These are phyloP conservation scores for Komagataella mondaviorum DNA, from an alignment of 805 yeast genomes.

Conservation along the genomic window DNA sequence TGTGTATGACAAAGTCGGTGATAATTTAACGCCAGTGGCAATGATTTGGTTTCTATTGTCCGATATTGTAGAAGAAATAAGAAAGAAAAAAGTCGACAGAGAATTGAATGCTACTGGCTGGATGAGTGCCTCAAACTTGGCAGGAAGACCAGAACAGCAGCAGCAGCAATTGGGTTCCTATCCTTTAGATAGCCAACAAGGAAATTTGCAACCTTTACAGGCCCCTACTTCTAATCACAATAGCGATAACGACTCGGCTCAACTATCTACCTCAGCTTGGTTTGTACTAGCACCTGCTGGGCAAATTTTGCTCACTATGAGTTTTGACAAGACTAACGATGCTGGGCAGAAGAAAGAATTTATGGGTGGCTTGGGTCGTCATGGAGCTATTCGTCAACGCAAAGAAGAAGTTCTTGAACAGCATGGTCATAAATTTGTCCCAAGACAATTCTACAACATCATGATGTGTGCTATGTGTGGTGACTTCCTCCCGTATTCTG, in stretches of 20 bases:
- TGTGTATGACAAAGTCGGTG: conserved; percentile 69
- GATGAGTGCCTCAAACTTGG: conserved; percentile 64
- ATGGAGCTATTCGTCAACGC: conserved; percentile 94
- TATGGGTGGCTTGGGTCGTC: conserved; percentile 74
- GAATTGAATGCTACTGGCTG: conserved; percentile 68
- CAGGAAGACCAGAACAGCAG: conserved; percentile 8
- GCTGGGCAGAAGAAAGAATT: conserved; percentile 31
- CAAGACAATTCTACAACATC: conserved; percentile 86
- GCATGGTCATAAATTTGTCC: conserved; percentile 95
- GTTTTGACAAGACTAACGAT: conserved; percentile 54
- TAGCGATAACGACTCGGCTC: conserved; percentile 4
- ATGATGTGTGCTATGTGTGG: conserved; percentile 98
- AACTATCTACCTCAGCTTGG: conserved; percentile 61
- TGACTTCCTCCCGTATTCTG: conserved; percentile 81
- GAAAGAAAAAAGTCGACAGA: conserved; percentile 75
- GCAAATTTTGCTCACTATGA: conserved; percentile 63
- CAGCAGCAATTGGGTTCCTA: background rate
- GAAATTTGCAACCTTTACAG: conserved; percentile 3
- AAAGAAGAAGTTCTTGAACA: conserved; percentile 86
- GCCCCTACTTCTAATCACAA: conserved; percentile 6
- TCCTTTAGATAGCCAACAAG: background rate
- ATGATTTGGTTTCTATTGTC: conserved; percentile 82
- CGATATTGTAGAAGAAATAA: conserved; percentile 88
- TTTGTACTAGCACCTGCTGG: conserved; percentile 91
- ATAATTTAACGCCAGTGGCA: conserved; percentile 71